Base-by-base conservation (phyloP, 2,329 filamentous ascomycete species). In the Sporothrix protearum region DNA sequence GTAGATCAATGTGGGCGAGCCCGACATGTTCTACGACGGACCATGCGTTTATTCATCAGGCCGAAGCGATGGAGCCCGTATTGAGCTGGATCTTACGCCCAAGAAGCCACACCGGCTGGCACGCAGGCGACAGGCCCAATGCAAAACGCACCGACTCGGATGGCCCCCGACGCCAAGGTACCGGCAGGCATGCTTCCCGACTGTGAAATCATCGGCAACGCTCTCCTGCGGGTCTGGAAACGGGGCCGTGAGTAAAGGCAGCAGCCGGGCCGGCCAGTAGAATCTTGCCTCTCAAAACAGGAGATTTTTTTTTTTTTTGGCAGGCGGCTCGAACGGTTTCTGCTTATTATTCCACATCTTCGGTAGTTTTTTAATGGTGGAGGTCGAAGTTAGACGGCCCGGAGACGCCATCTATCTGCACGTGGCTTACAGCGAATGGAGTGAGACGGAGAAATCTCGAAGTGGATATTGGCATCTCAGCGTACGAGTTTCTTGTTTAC, bases 1-100 rank as follows among this genome's bases (percentile, higher is more conserved):
- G 5, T 64, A 39, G 61, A 47, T 66, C 39, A 66, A 66, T 30
- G 61, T 66, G n/a, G 61, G 61, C 39, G 61, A 66, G 14, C 61
- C 47, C 22, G 61, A 66, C 61, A 47, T 47, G 39, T 47, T 66
- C 39, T 47, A 30, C 16, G 61, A 66, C 22, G 61, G 30, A 2
- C n/a, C 39, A 47, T 22, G 30, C 25, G 22, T 63, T 63, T 7
- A 2, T 4, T 42, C 33, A 36, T n/a, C 33, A 63, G 1, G 57
- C 57, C 30, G 57, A 63, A 22, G 57, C 33, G 33, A 42, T n/a
- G 57, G 57, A 10, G 57, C 57, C 12, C 33, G 61, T 25, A 47
- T 66, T n/a, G 22, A 66, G 14, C 36, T 66, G 14, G 39, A 66
- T 14, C 7, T 49, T 30, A 49, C 63, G 28, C 42, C 25, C 10